Conservation (phyloP, 2,329 filamentous ascomycete species). For the Fusarium graminum region DNA sequence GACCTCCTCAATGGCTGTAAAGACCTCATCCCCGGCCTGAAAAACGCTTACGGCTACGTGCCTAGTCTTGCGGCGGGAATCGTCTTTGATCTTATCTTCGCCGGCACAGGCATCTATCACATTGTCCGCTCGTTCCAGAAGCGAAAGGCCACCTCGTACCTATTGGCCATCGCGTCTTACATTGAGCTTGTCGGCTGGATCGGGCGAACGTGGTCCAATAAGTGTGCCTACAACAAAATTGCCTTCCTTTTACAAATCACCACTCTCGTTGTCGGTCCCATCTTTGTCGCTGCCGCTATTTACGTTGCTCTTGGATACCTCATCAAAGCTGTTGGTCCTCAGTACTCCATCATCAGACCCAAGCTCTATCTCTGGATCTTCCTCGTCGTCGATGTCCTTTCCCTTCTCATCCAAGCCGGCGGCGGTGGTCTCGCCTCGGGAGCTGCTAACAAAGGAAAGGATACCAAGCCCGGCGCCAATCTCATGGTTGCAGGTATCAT, state of each 20-base stretch:
- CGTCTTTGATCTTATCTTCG: slow-evolving; percentile 40
- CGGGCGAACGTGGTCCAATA: slow-evolving; percentile 61
- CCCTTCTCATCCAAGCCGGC: slow-evolving; percentile 55
- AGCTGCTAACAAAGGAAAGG: slow-evolving; percentile 49
- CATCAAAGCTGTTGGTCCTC: slow-evolving; percentile 58
- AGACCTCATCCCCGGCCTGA: slow-evolving; percentile 31
- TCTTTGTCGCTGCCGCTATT: slow-evolving; percentile 65
- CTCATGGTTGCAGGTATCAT: slow-evolving; percentile 65
- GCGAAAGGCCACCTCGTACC: slow-evolving; percentile 37
- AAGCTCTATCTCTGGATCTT: slow-evolving; percentile 63
- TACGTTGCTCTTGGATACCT: slow-evolving; percentile 63
- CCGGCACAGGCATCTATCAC: slow-evolving; percentile 32
- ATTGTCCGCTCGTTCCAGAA: slow-evolving; percentile 39
- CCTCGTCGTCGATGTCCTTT: slow-evolving; percentile 54
- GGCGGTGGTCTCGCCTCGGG: slow-evolving; percentile 62
- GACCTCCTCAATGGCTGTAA: slow-evolving; percentile 42
- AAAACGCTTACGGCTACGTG: slow-evolving; percentile 42
- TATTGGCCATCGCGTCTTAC: slow-evolving; percentile 34
- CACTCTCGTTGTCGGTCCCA: slow-evolving; percentile 59
- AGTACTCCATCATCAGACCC: slow-evolving; percentile 59
- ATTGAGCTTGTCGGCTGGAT: slow-evolving; percentile 63
- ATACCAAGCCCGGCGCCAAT: slow-evolving; percentile 59
- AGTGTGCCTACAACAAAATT: slow-evolving; percentile 62
- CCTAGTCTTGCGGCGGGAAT: slow-evolving; percentile 39
- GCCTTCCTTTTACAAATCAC: slow-evolving; percentile 66